phyloP scores from a whole-genome alignment of 495 filamentous ascomycete species.

The Neurospora tetraspora region DNA sequence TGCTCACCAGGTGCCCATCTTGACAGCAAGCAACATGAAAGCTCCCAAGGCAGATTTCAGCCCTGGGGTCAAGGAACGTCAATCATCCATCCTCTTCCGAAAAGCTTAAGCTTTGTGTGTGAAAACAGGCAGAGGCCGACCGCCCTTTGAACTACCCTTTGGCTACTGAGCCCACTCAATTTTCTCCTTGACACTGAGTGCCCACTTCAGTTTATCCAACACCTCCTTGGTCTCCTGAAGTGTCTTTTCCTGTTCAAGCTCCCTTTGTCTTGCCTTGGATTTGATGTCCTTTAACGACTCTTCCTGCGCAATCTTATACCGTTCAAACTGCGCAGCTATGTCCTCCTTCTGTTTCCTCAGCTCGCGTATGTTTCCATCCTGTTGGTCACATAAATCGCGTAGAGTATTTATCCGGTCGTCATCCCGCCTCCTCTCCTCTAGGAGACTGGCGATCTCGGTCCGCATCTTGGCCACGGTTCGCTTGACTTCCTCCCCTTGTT shows the following conservation, averaged over 20 bases:
- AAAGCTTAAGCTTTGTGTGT: background rate
- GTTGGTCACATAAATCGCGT: slow-evolving; percentile 57
- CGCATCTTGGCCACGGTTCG: slow-evolving; percentile 44
- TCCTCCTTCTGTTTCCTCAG: slow-evolving; percentile 50
- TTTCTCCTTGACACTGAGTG: slow-evolving; percentile 51
- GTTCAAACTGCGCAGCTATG: slow-evolving; percentile 44
- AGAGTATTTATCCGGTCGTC: slow-evolving; percentile 47
- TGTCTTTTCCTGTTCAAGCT: slow-evolving; percentile 43
- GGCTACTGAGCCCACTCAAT: slow-evolving; percentile 39
- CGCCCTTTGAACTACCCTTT: background rate
- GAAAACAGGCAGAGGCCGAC: background rate
- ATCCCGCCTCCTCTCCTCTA: slow-evolving; percentile 43
- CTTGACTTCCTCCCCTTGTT: slow-evolving; percentile 52
- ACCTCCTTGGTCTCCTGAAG: slow-evolving; percentile 52
- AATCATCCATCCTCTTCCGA: background rate
- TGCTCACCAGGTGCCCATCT: background rate
- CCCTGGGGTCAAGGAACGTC: background rate
- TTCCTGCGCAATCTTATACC: slow-evolving; percentile 56
- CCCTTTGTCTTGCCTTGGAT: slow-evolving; percentile 40
- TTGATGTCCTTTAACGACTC: slow-evolving; percentile 47
- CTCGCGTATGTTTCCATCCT: slow-evolving; percentile 53
- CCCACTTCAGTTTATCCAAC: slow-evolving; percentile 59
- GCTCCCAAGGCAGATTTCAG: background rate
- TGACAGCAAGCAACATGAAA: background rate
- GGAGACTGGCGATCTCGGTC: slow-evolving; percentile 35